Evolutionary conservation across 257 asterid genomes (phyloP), one percentile per base, ranked within the genome.

Genomic region (Nicotiana sylvestris): DNA sequence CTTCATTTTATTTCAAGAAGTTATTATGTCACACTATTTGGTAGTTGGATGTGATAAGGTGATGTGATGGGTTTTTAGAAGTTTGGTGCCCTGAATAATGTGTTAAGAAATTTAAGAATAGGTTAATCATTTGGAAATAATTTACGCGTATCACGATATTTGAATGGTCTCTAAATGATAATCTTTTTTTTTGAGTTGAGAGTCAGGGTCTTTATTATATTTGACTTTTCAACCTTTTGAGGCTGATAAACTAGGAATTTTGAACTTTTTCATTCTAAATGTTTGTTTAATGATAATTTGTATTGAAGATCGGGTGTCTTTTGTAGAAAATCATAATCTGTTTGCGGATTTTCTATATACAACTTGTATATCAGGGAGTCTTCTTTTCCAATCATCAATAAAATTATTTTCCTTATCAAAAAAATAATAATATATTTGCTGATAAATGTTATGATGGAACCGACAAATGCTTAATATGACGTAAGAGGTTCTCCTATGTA

Each of bases 61-160:
- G 56, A 83, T 37, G 32, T 81, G 27, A 35, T 53, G 76, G 51
- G 51, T 27, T 83, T 80, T 43, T 56, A 60, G 51, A 79, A 57
- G 79, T 46, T 76, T 78, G 6, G 74, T 55, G 30, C 65, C 76
- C 33, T 29, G 80, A 85, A 84, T 82, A 83, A 76, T 72, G 77
- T 27, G 61, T 80, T 51, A 65, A 27, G 56, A 68, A 72, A 82
- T 77, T 79, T 65, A 55, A n/a, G 57, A 49, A 65, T 57, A 30
- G 37, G 68, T 30, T 25, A 80, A 27, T 15, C 21, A 13, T 74
- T 51, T 74, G 80, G 80, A 74, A 25, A 43, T 43, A 43, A 70
- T 25, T 72, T 46, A 46, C 0, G 37, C 7, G 0, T 13, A 46
- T 46, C 39, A 46, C 25, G 25, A 29, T 76, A 4, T 51, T 76